Evolutionary conservation across 768 basidiomycete species (phyloP), one percentile per base, ranked within the genome.

Genomic region (Tylopilus subfusipes): DNA sequence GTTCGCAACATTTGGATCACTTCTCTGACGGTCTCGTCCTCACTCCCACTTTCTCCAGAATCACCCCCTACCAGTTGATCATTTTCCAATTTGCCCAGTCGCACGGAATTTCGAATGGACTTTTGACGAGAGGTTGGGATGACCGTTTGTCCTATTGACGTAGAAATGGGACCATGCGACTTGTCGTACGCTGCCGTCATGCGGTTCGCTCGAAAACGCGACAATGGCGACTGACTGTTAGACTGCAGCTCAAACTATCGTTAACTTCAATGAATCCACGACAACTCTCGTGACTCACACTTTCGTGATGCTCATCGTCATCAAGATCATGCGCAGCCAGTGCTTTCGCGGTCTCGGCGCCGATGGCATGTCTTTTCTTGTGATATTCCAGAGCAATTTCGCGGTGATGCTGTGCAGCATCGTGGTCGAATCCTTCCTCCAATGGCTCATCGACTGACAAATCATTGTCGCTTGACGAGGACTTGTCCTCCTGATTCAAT

Each of bases 321-420:
- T 74, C 72, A 53, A 78, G 76, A 22, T 71, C 68, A 58, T 79
- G 79, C 7, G 74, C 72, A 48, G 72, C 71, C 75, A 87, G 76
- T 11, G 78, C 80, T 38, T 73, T 72, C 14, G 79, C 73, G 42
- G 81, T 78, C 43, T 78, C 79, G 36, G 78, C 73, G 1, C 83
- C 82, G 48, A 90, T 77, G 18, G 73, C 73, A 33, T 69, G 71
- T 46, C 86, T 81, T 65, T 83, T 86, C 58, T 77, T 71, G 66
- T 85, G 76, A 63, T 92, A 91, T 58, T 83, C 83, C 39, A 90
- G 63, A 18, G 85, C 83, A 59, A 91, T 78, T 66, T 90, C 88
- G 27, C 88, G 83, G 58, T 90, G 86, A 60, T 87, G 86, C 48
- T 75, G 80, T 22, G 81, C 85, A 46, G 74, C 76, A 58, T 88